Evolutionary conservation across 495 filamentous ascomycete genomes (phyloP).

Genomic region (Extremus antarcticus): DNA sequence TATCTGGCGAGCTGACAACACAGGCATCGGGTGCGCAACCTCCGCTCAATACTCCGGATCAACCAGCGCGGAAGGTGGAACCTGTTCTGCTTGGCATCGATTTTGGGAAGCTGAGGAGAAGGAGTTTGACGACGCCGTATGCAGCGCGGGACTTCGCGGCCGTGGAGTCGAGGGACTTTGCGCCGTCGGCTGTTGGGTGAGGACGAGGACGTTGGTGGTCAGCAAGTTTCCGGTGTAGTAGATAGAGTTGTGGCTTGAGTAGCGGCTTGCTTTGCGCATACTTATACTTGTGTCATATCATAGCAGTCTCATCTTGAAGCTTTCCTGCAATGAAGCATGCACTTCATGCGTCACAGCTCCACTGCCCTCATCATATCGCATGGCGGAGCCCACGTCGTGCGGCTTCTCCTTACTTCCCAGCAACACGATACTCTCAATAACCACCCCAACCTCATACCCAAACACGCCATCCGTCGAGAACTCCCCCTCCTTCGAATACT

Average conservation of each 20-base stretch:
- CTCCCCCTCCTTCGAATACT: constrained; percentile 11
- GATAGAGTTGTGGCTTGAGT: neutral
- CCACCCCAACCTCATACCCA: constrained; percentile 16
- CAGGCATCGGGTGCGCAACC: too few species aligned
- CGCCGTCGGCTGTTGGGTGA: too few species aligned
- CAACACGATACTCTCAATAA: neutral
- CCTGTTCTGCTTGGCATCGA: neutral
- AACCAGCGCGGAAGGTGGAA: too few species aligned
- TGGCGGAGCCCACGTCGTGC: too few species aligned
- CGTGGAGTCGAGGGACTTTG: neutral
- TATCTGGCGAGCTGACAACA: neutral
- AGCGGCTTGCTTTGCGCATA: neutral
- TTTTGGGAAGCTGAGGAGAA: neutral
- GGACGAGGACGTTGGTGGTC: too few species aligned
- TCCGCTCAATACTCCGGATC: too few species aligned
- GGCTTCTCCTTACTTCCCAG: neutral
- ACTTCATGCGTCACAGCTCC: neutral
- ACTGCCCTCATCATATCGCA: neutral
- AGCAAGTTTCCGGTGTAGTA: too few species aligned
- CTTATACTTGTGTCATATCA: neutral
- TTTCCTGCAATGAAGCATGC: neutral
- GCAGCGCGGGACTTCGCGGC: neutral
- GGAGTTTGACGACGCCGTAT: neutral
- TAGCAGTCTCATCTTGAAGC: neutral
- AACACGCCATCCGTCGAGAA: constrained; percentile 21